phyloP scores from a whole-genome alignment of 768 basidiomycete species.

The Naganishia randhawae region DNA sequence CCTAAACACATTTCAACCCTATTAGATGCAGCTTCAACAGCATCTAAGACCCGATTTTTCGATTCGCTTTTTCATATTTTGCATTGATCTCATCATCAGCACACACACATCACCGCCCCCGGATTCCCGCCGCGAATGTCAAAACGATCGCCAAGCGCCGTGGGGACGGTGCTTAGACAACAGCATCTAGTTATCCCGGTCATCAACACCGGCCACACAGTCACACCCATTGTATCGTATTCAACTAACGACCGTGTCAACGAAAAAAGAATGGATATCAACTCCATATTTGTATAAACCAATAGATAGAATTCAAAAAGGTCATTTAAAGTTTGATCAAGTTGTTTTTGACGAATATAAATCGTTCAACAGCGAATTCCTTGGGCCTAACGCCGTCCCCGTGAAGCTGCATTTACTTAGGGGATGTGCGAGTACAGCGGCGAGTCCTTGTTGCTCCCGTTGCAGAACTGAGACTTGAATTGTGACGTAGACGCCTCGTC shows the following conservation, averaged over 20 bases:
- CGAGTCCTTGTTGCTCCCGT: not conserved
- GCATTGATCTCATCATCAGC: constrained; percentile 23
- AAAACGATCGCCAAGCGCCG: not conserved
- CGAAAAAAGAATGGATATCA: not conserved
- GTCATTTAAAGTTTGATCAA: not conserved
- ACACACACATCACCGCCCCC: not conserved
- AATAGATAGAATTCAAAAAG: constrained; percentile 10
- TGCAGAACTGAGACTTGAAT: too few relatives aligned
- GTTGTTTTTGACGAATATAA: constrained; percentile 23
- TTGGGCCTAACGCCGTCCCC: not conserved
- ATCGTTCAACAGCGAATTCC: constrained; percentile 22
- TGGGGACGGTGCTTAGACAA: constrained; percentile 19
- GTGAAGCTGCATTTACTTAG: too few relatives aligned
- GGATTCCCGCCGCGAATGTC: too few relatives aligned
- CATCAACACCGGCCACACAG: not conserved
- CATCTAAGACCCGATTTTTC: constrained; percentile 7
- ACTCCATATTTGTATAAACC: constrained; percentile 2
- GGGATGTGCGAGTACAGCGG: not conserved
- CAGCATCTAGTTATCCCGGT: constrained; percentile 18
- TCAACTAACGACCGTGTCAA: constrained; percentile 17
- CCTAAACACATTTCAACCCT: constrained; percentile 54
- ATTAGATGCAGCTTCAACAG: constrained; percentile 27
- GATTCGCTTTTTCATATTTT: constrained; percentile 20
- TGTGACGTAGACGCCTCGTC: too few relatives aligned
- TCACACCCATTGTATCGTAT: constrained; percentile 21